Evolutionary conservation across 2,329 filamentous ascomycete species (phyloP), one percentile per base, ranked within the genome.

Genomic region (Colletotrichum gloeosporioides): DNA sequence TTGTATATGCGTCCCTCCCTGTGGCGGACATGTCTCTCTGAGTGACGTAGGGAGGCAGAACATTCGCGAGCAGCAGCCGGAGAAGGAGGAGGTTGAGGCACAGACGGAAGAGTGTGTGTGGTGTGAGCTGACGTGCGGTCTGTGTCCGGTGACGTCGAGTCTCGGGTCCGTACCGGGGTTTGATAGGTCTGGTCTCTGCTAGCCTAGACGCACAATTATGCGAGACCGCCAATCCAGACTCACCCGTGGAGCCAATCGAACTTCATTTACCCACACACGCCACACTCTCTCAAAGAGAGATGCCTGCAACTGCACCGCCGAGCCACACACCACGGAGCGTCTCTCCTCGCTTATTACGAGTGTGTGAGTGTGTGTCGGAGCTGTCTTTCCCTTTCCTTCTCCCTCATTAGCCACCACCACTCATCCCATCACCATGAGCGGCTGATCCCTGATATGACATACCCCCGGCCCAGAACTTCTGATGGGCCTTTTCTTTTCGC

Each of bases 101-200:
- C 44, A 12, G 44, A 53, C n/a, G 44, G 12, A 53, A 7, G 44
- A 22, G 44, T 7, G 44, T 49, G 44, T 49, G 29, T 71, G 71
- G 71, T 71, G 57, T 71, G 71, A 71, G 71, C 71, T 71, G 71
- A 74, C 67, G 71, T 74, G 65, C 57, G 44, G 59, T 74, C 59
- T 27, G 39, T 68, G 65, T 39, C 69, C 66, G 44, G 71, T 74
- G 71, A 74, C 71, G 71, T 74, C 67, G 71, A 74, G 71, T 74
- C 71, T 65, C 62, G 44, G 71, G 57, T 13, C 57, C 64, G 67
- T 64, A 49, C 67, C 27, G 67, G 67, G 71, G 67, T 71, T 55
- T 74, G 71, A 74, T 74, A 74, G 71, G 71, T 44, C 44, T 49
- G 44, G 71, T 63, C 31, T 27, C 62, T 64, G n/a, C 32, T 64